Conservation (phyloP, 2,329 filamentous ascomycete genomes). For the Clarireedia homoeocarpa region DNA sequence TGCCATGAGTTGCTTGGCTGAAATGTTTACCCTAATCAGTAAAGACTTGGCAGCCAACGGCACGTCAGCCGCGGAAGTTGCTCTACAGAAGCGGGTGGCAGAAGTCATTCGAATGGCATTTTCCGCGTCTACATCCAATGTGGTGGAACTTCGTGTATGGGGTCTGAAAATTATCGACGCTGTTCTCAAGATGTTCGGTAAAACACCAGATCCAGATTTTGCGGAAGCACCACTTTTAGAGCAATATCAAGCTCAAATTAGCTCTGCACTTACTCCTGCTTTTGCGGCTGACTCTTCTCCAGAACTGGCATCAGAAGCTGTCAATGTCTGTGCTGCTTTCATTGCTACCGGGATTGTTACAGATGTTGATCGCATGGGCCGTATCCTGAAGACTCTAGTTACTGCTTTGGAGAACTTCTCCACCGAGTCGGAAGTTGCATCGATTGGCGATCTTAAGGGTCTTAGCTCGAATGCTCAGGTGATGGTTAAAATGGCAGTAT, state of each 20-base stretch:
- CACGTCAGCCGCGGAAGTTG: constrained; percentile 68
- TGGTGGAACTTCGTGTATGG: constrained; percentile 82
- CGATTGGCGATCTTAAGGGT: constrained; percentile 87
- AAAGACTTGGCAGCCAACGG: constrained; percentile 74
- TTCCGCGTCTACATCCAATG: constrained; percentile 89
- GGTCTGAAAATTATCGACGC: constrained; percentile 91
- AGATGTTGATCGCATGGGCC: constrained; percentile 96
- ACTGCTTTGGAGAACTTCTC: constrained; percentile 89
- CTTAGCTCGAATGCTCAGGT: constrained; percentile 93
- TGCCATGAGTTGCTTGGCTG: constrained; percentile 80
- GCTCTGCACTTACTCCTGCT: constrained; percentile 89
- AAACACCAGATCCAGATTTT: constrained; percentile 92
- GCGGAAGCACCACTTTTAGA: constrained; percentile 94
- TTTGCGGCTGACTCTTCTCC: constrained; percentile 95
- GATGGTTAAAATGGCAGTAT: constrained; percentile 97
- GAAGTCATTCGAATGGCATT: constrained; percentile 97
- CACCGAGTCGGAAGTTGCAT: constrained; percentile 67
- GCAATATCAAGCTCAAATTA: constrained; percentile 97
- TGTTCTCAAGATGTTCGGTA: constrained; percentile 91
- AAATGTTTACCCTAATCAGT: constrained; percentile 70
- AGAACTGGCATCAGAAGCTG: constrained; percentile 88
- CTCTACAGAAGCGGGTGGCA: constrained; percentile 74
- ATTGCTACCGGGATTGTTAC: constrained; percentile 96
- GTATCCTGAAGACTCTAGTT: constrained; percentile 89
- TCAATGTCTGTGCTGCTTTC: constrained; percentile 97